Percentiles rank a stretch among this genome's conserved stretches.
These are phyloP conservation scores for Podaxis mareebaensis DNA, from an alignment of 768 basidiomycete genomes.

Conservation along the genomic window DNA sequence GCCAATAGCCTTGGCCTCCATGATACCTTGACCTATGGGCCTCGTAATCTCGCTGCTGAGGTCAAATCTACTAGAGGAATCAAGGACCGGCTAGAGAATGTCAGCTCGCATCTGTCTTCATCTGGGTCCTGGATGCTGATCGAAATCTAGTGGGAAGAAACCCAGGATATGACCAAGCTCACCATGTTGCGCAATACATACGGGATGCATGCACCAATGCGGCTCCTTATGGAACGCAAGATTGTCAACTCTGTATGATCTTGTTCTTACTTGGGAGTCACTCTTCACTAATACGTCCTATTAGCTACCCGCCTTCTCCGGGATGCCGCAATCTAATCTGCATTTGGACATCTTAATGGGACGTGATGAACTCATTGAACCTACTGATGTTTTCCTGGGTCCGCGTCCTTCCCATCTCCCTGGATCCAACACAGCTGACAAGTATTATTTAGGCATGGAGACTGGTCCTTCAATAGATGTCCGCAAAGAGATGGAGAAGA, in stretches of 20 bases:
- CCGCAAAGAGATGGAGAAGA: constrained; percentile 71
- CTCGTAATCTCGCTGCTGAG: constrained; percentile 77
- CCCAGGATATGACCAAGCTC: constrained; percentile 85
- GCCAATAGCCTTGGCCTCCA: constrained; percentile 81
- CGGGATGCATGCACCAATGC: constrained; percentile 88
- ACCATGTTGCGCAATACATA: constrained; percentile 81
- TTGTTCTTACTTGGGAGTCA: neutral
- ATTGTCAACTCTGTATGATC: constrained; percentile 71
- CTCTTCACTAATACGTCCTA: constrained; percentile 1
- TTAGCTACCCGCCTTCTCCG: constrained; percentile 70
- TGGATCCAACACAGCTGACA: constrained; percentile 9
- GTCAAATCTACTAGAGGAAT: constrained; percentile 61
- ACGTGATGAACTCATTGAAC: constrained; percentile 80
- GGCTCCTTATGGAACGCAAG: constrained; percentile 92
- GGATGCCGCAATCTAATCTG: constrained; percentile 69
- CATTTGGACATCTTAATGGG: constrained; percentile 94
- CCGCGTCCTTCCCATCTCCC: constrained; percentile 23
- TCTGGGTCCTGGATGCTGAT: neutral
- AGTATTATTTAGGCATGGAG: constrained; percentile 50
- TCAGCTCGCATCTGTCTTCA: constrained; percentile 33
- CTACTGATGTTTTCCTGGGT: constrained; percentile 82
- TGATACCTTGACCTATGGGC: constrained; percentile 85
- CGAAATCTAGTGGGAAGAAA: constrained; percentile 80
- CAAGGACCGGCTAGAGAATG: constrained; percentile 75
- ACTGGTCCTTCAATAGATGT: constrained; percentile 49